These are phyloP conservation scores for Botrytis fragariae DNA, from an alignment of 2,329 filamentous ascomycete genomes.

Conservation along the genomic window DNA sequence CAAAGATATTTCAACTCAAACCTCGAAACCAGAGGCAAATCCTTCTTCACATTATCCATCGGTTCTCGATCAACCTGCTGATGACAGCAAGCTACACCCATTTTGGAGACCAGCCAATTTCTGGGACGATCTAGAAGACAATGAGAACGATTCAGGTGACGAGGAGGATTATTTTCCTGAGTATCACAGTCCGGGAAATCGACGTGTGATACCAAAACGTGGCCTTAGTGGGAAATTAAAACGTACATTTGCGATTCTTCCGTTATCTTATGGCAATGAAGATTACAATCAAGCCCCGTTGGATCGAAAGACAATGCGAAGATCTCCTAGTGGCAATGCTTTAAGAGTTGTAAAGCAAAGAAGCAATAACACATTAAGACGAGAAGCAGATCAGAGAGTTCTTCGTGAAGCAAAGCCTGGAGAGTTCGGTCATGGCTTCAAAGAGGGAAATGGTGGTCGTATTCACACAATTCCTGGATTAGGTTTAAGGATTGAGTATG, in stretches of 20 bases:
- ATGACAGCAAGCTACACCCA: constrained; percentile 57
- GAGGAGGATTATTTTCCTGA: constrained; percentile 43
- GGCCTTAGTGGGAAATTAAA: constrained; percentile 48
- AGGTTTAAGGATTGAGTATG: constrained; percentile 49
- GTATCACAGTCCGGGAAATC: constrained; percentile 41
- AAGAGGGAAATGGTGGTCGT: constrained; percentile 34
- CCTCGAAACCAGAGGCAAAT: constrained; percentile 31
- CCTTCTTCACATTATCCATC: constrained; percentile 42
- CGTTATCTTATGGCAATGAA: constrained; percentile 45
- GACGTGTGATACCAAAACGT: constrained; percentile 45
- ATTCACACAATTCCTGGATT: constrained; percentile 35
- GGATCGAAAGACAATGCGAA: constrained; percentile 57
- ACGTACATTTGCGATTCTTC: constrained; percentile 60
- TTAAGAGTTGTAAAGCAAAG: constrained; percentile 55
- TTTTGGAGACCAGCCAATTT: constrained; percentile 58
- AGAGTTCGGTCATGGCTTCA: constrained; percentile 35
- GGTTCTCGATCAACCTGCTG: constrained; percentile 47
- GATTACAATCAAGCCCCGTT: constrained; percentile 39
- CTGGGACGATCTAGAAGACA: constrained; percentile 42
- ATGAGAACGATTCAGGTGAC: constrained; percentile 38
- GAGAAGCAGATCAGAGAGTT: constrained; percentile 24
- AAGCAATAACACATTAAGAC: constrained; percentile 42
- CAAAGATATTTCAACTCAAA: constrained; percentile 32
- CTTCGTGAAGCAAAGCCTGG: constrained; percentile 24
- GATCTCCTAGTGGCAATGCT: constrained; percentile 56